Percentiles rank a stretch among this genome's conserved stretches.
These are phyloP conservation scores for Tulasnella sp. DNA, from an alignment of 768 basidiomycete species.

Conservation along the genomic window DNA sequence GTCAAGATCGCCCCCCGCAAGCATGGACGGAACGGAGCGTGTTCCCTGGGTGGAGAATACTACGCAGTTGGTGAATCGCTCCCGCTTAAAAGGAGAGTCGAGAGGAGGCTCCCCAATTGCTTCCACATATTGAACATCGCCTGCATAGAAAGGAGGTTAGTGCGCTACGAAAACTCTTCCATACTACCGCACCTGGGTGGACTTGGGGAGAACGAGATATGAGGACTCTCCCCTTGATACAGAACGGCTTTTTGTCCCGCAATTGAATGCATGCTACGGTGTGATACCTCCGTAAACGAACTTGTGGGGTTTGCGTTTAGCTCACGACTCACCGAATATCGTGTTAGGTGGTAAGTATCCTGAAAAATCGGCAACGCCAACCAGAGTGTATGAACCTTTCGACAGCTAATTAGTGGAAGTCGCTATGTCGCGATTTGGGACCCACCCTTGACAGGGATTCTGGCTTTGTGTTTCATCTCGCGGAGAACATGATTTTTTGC, in stretches of 20 bases:
- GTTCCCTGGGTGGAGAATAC: conserved; percentile 52
- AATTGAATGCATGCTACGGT: conserved; percentile 33
- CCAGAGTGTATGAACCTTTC: conserved; percentile 41
- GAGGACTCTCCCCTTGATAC: conserved; percentile 42
- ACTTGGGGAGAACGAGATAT: conserved; percentile 57
- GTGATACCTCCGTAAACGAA: background rate
- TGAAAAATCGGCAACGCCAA: conserved; percentile 61
- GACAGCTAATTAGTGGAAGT: background rate
- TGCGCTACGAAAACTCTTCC: background rate
- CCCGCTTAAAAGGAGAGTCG: conserved; percentile 37
- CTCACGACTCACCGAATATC: conserved; percentile 40
- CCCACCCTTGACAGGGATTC: conserved; percentile 52
- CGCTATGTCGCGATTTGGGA: background rate
- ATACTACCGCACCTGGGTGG: conserved; percentile 44
- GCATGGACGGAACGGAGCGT: conserved; percentile 44
- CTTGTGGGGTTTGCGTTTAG: conserved; percentile 17
- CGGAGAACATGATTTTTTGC: conserved; percentile 52
- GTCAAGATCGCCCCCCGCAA: conserved; percentile 62
- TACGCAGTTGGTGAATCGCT: conserved; percentile 39
- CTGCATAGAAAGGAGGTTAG: background rate
- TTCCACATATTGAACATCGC: conserved; percentile 24
- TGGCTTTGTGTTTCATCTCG: conserved; percentile 49
- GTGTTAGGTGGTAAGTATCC: conserved; percentile 39
- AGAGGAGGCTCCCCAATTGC: conserved; percentile 50
- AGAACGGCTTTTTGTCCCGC: conserved; percentile 23